Conservation (phyloP, 208 protist genomes). For the Acanthamoeba healyi region DNA sequence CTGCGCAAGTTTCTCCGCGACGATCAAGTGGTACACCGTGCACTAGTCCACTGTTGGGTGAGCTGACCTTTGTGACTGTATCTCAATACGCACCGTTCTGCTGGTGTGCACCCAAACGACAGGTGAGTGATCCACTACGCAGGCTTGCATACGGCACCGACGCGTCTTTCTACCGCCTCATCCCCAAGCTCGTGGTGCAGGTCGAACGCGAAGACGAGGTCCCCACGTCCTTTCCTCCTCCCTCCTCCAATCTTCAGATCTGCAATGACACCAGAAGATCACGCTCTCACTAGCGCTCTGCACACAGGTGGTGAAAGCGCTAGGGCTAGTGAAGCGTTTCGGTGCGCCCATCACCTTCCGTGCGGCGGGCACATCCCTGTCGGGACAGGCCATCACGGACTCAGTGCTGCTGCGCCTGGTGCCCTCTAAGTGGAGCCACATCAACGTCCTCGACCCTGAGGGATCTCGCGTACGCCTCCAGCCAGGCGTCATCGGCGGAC, state of each 20-base stretch:
- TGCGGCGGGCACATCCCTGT: conserved; percentile 85
- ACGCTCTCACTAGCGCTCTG: too few relatives aligned
- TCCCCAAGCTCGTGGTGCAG: conserved; percentile 40
- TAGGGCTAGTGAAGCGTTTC: conserved; percentile 70
- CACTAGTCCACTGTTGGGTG: too few relatives aligned
- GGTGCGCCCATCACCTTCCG: conserved; percentile 85
- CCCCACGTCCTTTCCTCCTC: too few relatives aligned
- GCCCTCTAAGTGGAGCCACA: conserved; percentile 76
- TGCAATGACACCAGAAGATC: too few relatives aligned
- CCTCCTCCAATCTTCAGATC: too few relatives aligned
- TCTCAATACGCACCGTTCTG: too few relatives aligned
- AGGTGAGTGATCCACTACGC: conserved; percentile 28
- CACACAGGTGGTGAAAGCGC: conserved; percentile 73
- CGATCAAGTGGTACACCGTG: not conserved
- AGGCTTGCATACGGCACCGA: conserved; percentile 62
- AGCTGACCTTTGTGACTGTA: too few relatives aligned
- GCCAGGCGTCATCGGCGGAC: conserved; percentile 82
- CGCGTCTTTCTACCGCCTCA: conserved; percentile 61
- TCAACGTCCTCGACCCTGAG: conserved; percentile 70
- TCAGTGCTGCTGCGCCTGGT: conserved; percentile 82
- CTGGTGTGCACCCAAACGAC: not conserved
- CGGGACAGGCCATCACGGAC: conserved; percentile 85
- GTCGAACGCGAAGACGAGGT: conserved; percentile 30
- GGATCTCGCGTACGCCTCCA: conserved; percentile 79
- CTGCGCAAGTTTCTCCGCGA: conserved; percentile 32